A percentile compares a stretch with the other conserved stretches of the same genome.
Evolutionary conservation across 2,329 filamentous ascomycete genomes (phyloP).

Genomic region (Talaromyces sp.): DNA sequence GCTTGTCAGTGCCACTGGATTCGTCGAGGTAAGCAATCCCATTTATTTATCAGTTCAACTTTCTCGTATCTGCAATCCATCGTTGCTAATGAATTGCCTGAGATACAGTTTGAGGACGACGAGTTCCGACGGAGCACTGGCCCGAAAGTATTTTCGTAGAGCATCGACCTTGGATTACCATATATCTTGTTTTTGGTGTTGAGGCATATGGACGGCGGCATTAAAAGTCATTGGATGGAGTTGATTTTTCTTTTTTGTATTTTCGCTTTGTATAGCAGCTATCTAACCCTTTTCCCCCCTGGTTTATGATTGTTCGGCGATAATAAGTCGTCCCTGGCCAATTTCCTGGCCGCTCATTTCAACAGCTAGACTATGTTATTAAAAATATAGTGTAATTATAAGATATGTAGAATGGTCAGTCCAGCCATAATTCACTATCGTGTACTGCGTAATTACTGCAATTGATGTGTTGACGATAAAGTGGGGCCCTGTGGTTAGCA

Average conservation of each 20-base stretch:
- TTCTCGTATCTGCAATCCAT: neutral
- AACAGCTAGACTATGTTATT: neutral
- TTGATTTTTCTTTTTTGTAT: neutral
- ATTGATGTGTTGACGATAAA: neutral
- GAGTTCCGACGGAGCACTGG: conserved; percentile 26
- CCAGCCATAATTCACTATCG: no score
- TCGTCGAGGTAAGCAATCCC: conserved; percentile 65
- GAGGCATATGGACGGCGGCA: conserved; percentile 8
- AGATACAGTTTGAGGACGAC: conserved; percentile 37
- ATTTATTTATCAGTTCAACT: neutral
- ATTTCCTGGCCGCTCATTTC: neutral
- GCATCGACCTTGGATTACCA: neutral
- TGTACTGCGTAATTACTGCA: neutral
- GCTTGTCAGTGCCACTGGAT: conserved; percentile 74
- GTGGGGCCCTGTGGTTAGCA: neutral
- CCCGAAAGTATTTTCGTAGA: conserved; percentile 29
- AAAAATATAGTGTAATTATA: neutral
- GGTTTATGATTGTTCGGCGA: neutral
- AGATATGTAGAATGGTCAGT: neutral
- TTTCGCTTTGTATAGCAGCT: conserved; percentile 5
- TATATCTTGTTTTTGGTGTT: conserved; percentile 9
- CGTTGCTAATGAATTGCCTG: conserved; percentile 9
- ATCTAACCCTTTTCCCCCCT: neutral
- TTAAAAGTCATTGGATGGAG: conserved; percentile 12
- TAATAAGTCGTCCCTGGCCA: neutral